Conservation (phyloP, 768 basidiomycete genomes). For the Tephrocybe sp. region DNA sequence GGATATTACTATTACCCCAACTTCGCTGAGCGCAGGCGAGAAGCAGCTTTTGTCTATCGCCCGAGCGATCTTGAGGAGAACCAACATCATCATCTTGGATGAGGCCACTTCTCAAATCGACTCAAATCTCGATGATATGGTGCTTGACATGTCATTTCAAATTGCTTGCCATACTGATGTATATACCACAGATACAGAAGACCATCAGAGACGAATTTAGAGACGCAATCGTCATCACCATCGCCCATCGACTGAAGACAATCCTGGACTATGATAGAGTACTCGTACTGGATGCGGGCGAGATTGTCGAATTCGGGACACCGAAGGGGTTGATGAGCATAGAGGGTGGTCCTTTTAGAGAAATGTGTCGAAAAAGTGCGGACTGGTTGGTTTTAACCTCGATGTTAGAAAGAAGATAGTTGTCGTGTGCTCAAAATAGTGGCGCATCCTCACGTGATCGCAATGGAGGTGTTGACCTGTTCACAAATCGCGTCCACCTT, state of each 20-base stretch:
- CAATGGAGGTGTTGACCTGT: neutral
- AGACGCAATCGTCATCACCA: conserved; percentile 75
- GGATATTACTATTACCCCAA: conserved; percentile 64
- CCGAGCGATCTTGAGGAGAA: conserved; percentile 64
- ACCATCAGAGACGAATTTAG: conserved; percentile 74
- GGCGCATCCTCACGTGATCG: conserved; percentile 15
- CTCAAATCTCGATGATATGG: conserved; percentile 66
- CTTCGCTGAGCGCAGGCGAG: conserved; percentile 74
- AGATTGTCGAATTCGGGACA: conserved; percentile 74
- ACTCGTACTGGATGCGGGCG: conserved; percentile 71
- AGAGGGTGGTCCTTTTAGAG: conserved; percentile 59
- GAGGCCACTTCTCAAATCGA: conserved; percentile 82
- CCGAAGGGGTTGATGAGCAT: conserved; percentile 56
- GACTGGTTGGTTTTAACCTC: conserved; percentile 46
- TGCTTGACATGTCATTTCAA: conserved; percentile 21
- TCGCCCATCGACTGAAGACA: conserved; percentile 79
- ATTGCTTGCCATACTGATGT: neutral
- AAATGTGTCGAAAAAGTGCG: conserved; percentile 65
- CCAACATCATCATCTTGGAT: conserved; percentile 72
- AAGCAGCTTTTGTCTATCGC: conserved; percentile 73
- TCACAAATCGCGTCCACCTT: neutral
- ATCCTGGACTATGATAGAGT: conserved; percentile 77
- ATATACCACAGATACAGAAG: conserved; percentile 53
- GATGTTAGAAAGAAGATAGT: conserved; percentile 12
- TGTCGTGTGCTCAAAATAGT: neutral